Evolutionary conservation across 163 green algal species (phyloP), one percentile per base, ranked within the genome.

Genomic region (Coccomyxa subellipsoidea): DNA sequence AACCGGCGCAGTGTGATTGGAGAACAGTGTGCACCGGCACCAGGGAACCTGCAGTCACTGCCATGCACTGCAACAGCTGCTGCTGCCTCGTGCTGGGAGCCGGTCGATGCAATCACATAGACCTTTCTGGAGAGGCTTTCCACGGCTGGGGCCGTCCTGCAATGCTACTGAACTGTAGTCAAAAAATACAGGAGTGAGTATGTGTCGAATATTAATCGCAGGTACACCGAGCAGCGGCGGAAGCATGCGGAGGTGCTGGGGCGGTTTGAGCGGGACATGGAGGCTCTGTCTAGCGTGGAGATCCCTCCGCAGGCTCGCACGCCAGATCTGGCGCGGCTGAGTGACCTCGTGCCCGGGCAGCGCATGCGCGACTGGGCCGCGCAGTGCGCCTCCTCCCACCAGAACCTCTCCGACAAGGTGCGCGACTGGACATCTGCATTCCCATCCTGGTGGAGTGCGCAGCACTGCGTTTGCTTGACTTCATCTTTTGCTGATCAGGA

Each of bases 181-280:
- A n/a, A n/a, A n/a, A n/a, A n/a, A n/a, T n/a, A n/a, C n/a, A n/a
- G n/a, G n/a, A n/a, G n/a, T n/a, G n/a, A n/a, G n/a, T n/a, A n/a
- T n/a, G n/a, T n/a, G n/a, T n/a, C n/a, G n/a, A n/a, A n/a, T n/a
- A n/a, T n/a, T n/a, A n/a, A n/a, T n/a, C n/a, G 32, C 83, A 87
- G 83, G 79, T 87, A 84, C 36, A 34, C 69, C 38, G 47, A 39
- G 7, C 92, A 95, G 89, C 82, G 89, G 34, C 38, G 66, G 12
- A 80, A 84, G 1, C 92, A 97, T 79, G 79, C 54, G 9, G 83
- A 92, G 47, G 80, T 97, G 69, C 89, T 98, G 82, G 71, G 47
- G 0, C 84, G 83, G 39, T 97, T 98, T 82, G 88, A 93, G 27
- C 38, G 77, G 0, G 92, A 98, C 85, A 88, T 97, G 85, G 88